Conservation (phyloP, 164 flowering plant species). For the Dillenia suffruticosa region DNA sequence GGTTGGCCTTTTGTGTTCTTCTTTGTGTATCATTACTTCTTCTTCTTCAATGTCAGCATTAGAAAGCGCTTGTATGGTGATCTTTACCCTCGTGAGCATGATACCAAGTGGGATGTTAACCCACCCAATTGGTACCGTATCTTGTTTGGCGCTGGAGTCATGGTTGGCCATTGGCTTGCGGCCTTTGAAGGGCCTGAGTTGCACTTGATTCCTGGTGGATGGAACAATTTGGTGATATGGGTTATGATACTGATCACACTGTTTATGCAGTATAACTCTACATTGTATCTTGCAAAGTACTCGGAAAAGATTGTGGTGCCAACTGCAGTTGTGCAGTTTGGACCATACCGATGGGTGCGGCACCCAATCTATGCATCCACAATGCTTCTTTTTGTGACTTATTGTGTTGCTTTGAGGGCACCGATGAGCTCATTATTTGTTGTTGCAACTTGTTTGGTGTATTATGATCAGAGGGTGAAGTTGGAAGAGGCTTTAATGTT, state of each 20-base stretch:
- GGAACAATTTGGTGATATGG: conserved; percentile 66
- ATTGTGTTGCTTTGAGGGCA: conserved; percentile 70
- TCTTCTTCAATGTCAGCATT: conserved; percentile 74
- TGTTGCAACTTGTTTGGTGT: conserved; percentile 50
- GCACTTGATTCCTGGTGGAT: conserved; percentile 67
- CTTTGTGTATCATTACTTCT: conserved; percentile 77
- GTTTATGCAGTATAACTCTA: conserved; percentile 69
- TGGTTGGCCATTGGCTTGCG: conserved; percentile 77
- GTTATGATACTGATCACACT: conserved; percentile 44
- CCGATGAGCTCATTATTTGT: conserved; percentile 60
- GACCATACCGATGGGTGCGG: conserved; percentile 86
- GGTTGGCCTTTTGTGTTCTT: conserved; percentile 93
- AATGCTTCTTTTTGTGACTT: conserved; percentile 64
- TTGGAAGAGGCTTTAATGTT: conserved; percentile 79
- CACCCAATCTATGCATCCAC: conserved; percentile 87
- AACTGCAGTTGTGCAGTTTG: conserved; percentile 82
- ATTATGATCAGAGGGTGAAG: conserved; percentile 67
- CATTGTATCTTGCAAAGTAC: conserved; percentile 76
- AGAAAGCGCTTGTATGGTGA: conserved; percentile 82
- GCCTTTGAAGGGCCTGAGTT: conserved; percentile 87
- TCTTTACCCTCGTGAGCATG: conserved; percentile 54
- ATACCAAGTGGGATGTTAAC: conserved; percentile 73
- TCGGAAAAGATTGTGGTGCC: conserved; percentile 88
- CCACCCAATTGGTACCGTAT: conserved; percentile 35
- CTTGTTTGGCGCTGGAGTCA: conserved; percentile 56